These are phyloP conservation scores for Monosporozyma servazzii DNA, from an alignment of 805 yeast genomes.

Conservation along the genomic window DNA sequence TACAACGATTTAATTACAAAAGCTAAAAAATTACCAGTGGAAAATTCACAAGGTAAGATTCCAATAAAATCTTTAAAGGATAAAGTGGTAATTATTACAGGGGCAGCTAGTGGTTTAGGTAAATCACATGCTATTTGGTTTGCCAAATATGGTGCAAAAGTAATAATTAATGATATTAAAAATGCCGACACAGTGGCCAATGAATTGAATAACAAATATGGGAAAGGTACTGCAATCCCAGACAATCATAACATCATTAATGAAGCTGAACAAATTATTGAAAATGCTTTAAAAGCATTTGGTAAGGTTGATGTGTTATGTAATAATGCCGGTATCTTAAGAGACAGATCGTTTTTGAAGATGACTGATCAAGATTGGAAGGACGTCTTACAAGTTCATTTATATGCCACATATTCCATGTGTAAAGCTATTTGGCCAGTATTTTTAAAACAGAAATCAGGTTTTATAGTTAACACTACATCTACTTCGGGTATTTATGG, in stretches of 20 bases:
- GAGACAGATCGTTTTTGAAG: conserved; percentile 81
- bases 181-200: conserved; percentile 67
- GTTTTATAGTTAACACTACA: conserved; percentile 74
- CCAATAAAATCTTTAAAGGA: conserved; percentile 52
- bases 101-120: conserved; percentile 94
- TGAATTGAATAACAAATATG: conserved; percentile 55
- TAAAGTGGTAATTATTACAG: conserved; percentile 86
- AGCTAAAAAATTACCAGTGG: conserved; percentile 39
- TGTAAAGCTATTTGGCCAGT: conserved; percentile 91
- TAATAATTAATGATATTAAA: conserved; percentile 83
- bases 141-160: conserved; percentile 89
- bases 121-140: conserved; percentile 76
- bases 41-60: conserved; percentile 48
- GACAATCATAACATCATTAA: conserved; percentile 75
- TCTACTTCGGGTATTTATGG: conserved; percentile 97
- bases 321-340: conserved; percentile 90
- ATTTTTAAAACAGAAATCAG: conserved; percentile 66
- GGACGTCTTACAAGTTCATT: conserved; percentile 70
- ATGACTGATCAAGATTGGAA: conserved; percentile 82
- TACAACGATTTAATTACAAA: conserved; percentile 51
- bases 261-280: conserved; percentile 64
- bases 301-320: conserved; percentile 80
- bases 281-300: conserved; percentile 64
- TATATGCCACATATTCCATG: conserved; percentile 70
- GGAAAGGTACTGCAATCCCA: conserved; percentile 70